Evolutionary conservation across 495 filamentous ascomycete genomes (phyloP), one percentile per base, ranked within the genome.

Genomic region (Pseudoneurospora amorphoporcata): DNA sequence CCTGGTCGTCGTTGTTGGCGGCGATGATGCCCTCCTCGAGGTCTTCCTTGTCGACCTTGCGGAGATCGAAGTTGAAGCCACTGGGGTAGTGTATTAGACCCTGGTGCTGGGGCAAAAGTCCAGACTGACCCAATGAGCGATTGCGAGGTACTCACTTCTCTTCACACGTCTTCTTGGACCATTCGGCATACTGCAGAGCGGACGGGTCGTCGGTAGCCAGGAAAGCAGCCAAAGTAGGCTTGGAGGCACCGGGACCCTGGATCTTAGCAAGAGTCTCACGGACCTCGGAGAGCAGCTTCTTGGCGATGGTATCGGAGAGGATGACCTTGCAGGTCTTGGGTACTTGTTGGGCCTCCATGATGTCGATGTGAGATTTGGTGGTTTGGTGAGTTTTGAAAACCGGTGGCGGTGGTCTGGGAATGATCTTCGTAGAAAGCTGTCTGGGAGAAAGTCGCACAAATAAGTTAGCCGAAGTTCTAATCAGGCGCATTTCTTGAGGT

Each of bases 141-240:
- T 41, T 53, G 23, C 10, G 19, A 38, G 7, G 37, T 69, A 81
- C 90, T 90, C 84, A 97, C 95, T 97, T 94, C 83, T 98, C 94
- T 79, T 87, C 86, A 79, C 93, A 97, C 3, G 95, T 98, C 86
- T 97, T 97, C 79, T 91, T 90, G n/a, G 94, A 97, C 94, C 92
- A 97, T 77, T 97, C 91, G 72, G 95, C 95, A 80, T 99, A 99
- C 85, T 95, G 92, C 72, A 89, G 84, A 41, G 95, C 95, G 19
- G 93, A 92, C 45, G 94, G 94, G 82, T 99, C 95, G 73, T 88
- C 85, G 79, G 97, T 97, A 69, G 95, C 92, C 70, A 99, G 86
- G 82, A 97, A 97, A 39, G 95, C 95, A 19, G 95, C 92, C 35
- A 99, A 85, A 70, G 92, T 87, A 61, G 95, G 94, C 76, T 88